Percentiles rank a stretch among this genome's conserved stretches.
These are phyloP conservation scores for Scutellaria galericulata DNA, from an alignment of 257 asterid species.

Conservation along the genomic window DNA sequence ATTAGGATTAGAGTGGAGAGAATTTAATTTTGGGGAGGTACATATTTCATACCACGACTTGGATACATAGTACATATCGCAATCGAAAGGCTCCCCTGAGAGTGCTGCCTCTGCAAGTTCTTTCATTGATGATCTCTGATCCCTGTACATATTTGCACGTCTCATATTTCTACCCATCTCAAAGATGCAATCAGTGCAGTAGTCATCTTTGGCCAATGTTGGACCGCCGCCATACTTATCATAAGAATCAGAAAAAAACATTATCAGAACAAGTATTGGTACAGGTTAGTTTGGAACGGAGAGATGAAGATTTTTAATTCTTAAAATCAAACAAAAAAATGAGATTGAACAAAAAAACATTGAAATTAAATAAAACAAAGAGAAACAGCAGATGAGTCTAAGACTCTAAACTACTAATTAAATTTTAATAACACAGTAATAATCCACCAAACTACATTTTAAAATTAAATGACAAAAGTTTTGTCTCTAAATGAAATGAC, in stretches of 20 bases:
- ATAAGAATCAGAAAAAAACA: constrained; percentile 43
- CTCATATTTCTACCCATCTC: constrained; percentile 71
- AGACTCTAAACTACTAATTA: too few species aligned
- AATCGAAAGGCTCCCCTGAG: constrained; percentile 68
- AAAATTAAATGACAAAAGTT: too few species aligned
- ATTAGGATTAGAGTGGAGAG: constrained; percentile 2
- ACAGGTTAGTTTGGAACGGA: too few species aligned
- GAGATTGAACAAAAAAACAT: too few species aligned
- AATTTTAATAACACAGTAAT: too few species aligned
- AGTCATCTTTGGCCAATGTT: constrained; percentile 66
- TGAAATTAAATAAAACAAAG: too few species aligned
- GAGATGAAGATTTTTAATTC: too few species aligned
- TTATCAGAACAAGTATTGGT: constrained; percentile 34
- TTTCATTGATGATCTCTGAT: constrained; percentile 74
- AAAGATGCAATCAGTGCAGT: constrained; percentile 79
- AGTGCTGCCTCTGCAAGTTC: constrained; percentile 95
- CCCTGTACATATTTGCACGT: constrained; percentile 75
- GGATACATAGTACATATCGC: constrained; percentile 69
- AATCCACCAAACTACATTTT: too few species aligned
- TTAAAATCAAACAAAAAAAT: too few species aligned
- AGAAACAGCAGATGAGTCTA: too few species aligned
- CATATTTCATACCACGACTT: constrained; percentile 70
- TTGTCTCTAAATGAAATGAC: too few species aligned
- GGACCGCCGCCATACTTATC: constrained; percentile 93
- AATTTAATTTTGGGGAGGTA: constrained; percentile 12